Evolutionary conservation across 192 early-diverging fungal genomes (phyloP), one percentile per base, ranked within the genome.

Genomic region (Mortierella antarctica): DNA sequence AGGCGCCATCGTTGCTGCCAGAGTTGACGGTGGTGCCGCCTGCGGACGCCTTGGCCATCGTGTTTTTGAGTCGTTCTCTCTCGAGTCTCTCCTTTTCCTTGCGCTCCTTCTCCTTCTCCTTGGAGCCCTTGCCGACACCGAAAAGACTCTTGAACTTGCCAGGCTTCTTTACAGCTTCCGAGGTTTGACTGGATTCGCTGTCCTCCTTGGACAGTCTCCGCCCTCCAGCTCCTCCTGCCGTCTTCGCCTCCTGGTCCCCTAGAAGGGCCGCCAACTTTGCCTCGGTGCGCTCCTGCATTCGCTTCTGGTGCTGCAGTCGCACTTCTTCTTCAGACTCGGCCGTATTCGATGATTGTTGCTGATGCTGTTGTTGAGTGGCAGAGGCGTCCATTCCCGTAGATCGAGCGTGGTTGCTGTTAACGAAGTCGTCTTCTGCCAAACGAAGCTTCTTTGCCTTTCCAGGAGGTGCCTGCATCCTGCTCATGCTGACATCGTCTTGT

Each of bases 61-160:
- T 55, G 20, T 15, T 62, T 21, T 54, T 51, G 9, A 56, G 40
- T 44, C 63, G 67, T 64, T 81, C 70, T 31, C 21, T 78, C 45
- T 76, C 63, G 17, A 18, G 54, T 14, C 69, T 62, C 21, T 84
- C 68, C 58, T 81, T 76, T 57, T 84, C 76, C 54, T 74, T 74
- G 20, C 64, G 62, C 14, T 64, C 79, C 55, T 78, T 73, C 44
- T 80, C 77, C 42, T 80, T 80, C 3, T 80, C 77, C 65, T 80
- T 80, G 51, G 77, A 80, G 20, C 77, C 57, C 51, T 80, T 80
- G 60, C 69, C 70, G 15, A 80, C 64, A 17, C 77, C 77, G 53
- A 80, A 80, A 1, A 80, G 57, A 61, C 77, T 80, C 48, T 82
- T 85, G 56, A 75, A 72, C 45, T 80, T 75, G 46, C 68, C 62